Evolutionary conservation across 306 rosid genomes (phyloP).

Genomic region (Urtica urens): DNA sequence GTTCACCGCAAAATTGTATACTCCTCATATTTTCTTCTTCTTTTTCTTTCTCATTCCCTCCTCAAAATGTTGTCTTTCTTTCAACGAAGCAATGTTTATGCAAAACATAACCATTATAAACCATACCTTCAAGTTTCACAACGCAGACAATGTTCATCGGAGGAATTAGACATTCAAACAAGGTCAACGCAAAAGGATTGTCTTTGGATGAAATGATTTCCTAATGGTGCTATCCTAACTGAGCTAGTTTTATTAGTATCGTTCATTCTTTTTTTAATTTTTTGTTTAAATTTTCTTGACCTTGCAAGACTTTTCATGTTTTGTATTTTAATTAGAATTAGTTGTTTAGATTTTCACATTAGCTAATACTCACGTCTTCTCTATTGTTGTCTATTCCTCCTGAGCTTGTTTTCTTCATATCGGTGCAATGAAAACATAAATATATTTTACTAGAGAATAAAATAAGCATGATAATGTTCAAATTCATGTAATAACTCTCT

Average conservation of each 20-base stretch:
- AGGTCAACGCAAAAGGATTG: slow-evolving; percentile 7
- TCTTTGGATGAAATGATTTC: background rate
- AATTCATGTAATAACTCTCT: no score
- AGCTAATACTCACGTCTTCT: slow-evolving; percentile 8
- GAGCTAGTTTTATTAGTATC: slow-evolving; percentile 21
- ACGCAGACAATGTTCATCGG: background rate
- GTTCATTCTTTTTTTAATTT: no score
- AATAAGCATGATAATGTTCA: no score
- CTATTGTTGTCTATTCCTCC: slow-evolving; percentile 37
- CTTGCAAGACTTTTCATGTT: slow-evolving; percentile 57
- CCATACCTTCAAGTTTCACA: background rate
- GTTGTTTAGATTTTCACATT: rapidly evolving
- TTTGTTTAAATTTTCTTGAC: slow-evolving; percentile 39
- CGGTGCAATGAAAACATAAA: no score
- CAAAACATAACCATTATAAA: background rate
- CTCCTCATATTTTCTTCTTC: slow-evolving; percentile 11
- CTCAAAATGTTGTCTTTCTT: slow-evolving; percentile 7
- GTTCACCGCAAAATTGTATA: background rate
- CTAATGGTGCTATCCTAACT: slow-evolving; percentile 45
- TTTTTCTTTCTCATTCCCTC: slow-evolving; percentile 18
- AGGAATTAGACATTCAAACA: background rate
- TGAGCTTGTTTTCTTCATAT: slow-evolving; percentile 43
- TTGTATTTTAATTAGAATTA: rapidly evolving
- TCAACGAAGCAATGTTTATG: no score
- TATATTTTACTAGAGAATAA: no score